A percentile compares a stretch with the other conserved stretches of the same genome.
phyloP scores from a whole-genome alignment of 495 filamentous ascomycete species.

The Massariosphaeria phaeospora region DNA sequence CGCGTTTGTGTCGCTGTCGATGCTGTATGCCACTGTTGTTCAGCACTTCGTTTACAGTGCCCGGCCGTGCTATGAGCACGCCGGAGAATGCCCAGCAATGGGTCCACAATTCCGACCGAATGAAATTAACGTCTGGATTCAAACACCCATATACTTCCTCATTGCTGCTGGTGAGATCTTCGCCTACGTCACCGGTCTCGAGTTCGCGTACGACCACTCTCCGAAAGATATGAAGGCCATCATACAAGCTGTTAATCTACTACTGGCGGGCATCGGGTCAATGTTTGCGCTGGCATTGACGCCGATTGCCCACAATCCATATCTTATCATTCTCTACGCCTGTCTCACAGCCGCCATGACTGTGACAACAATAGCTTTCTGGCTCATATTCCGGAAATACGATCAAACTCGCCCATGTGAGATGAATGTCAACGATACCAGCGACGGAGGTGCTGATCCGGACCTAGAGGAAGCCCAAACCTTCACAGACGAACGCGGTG shows the following conservation, averaged over 20 bases:
- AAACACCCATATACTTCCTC: constrained; percentile 17
- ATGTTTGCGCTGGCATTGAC: constrained; percentile 8
- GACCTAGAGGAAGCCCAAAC: too few species aligned
- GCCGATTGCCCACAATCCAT: constrained; percentile 10
- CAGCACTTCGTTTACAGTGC: constrained; percentile 47
- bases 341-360: constrained; percentile 8
- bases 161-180: constrained; percentile 21
- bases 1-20: constrained; percentile 41
- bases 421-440: too few species aligned
- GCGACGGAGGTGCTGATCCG: too few species aligned
- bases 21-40: constrained; percentile 48
- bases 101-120: not conserved
- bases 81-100: constrained; percentile 38
- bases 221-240: constrained; percentile 22
- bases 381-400: constrained; percentile 4
- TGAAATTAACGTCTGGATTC: constrained; percentile 16
- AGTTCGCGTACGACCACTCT: constrained; percentile 28
- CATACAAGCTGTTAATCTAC: constrained; percentile 15
- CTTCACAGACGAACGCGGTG: too few species aligned
- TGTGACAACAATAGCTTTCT: constrained; percentile 3
- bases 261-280: constrained; percentile 11
- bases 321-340: constrained; percentile 16
- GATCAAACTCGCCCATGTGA: too few species aligned
- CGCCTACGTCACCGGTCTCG: constrained; percentile 14
- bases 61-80: constrained; percentile 50